Evolutionary conservation across 108 stramenopile species (phyloP), one percentile per base, ranked within the genome.

Genomic region (Seminavis robusta): DNA sequence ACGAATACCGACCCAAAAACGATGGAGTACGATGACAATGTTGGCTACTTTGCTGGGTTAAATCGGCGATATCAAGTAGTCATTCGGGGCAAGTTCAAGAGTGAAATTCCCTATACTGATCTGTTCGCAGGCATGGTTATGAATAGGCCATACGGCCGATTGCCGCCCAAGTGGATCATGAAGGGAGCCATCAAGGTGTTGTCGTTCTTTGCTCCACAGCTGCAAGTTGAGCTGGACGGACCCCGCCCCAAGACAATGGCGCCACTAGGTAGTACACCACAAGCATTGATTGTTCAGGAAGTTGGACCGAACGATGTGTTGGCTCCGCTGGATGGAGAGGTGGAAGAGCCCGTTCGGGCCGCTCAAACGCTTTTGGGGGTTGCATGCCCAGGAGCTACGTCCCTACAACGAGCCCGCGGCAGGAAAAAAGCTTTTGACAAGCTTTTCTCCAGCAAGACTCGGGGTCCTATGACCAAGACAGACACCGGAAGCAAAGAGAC

Each of bases 181-280:
- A 80, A 79, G 26, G 77, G 84, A 24, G 81, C 70, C 0, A 48
- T 83, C 19, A 76, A 80, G 21, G 70, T 90, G 0, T 42, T 90
- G 8, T 69, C 65, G 17, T 84, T 72, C 26, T 81, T 90, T 56
- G 84, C 88, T 10, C 90, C 90, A 34, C 86, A 84, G 37, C 57
- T 91, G 44, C 77, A 91, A 47, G 75, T 70, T 10, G 67, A 80
- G 27, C 52, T 88, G 49, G 80, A 84, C 23, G 81, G 83, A 13
- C 61, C 67, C 15, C 38, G 64, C 37, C 90, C 90, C 3, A 48
- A 66, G 32, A 71, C 76, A 17, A 33, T 91, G 30, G 73, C 79
- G 39, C 90, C 90, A 24, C 73, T 91, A 5, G 86, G 86, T 26
- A 79, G 76, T 21, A 85, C 84, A n/a, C 81, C 90, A 0, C 90